Base-by-base conservation (phyloP, 192 early-diverging fungal species). In the Mycoemilia scoparia region DNA sequence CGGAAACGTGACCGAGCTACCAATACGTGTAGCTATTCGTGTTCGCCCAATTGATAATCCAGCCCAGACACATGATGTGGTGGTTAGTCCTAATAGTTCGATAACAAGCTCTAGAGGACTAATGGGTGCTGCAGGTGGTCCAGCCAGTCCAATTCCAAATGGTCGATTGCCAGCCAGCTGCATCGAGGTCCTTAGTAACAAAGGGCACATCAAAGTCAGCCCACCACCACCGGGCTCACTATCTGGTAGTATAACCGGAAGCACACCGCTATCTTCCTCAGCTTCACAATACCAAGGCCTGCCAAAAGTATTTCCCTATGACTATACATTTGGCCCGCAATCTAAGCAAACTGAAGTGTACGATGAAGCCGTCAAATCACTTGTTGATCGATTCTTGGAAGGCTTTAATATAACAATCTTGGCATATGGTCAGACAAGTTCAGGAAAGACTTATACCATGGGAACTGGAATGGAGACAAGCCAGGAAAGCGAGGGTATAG, bases 391-490 rank as follows among this genome's bases (percentile, higher is more conserved):
- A 31, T 77, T 79, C 41, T 46, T 79, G 21, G 69, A 79, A 64
- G 91, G 91, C 12, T 89, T 84, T 48, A 96, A 95, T 59, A 82
- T 79, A 16, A 95, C 92, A 1, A 77, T 97, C 24, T 65, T 97
- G 32, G 92, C 92, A 24, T 81, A 82, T 66, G 81, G 84, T 7
- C 84, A 96, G 64, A 92, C 88, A 7, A 89, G 85, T 8, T 79
- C 77, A 3, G 92, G 92, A 33, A 96, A 96, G 57, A 93, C 92
- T 8, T 81, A 76, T 47, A 96, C 86, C 5, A 96, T 96, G 90
- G 86, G 87, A 24, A 87, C 88, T 8, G 72, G 65, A 11, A 32
- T 50, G 24, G 51, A 36, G 32, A 23, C 29, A 9, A 17, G 38
- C 30, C 9, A 22, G 3, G 15, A 24, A n/a, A 29, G 24, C 24